phyloP scores from a whole-genome alignment of 129 eudicot species.

The Flaveria linearis region DNA sequence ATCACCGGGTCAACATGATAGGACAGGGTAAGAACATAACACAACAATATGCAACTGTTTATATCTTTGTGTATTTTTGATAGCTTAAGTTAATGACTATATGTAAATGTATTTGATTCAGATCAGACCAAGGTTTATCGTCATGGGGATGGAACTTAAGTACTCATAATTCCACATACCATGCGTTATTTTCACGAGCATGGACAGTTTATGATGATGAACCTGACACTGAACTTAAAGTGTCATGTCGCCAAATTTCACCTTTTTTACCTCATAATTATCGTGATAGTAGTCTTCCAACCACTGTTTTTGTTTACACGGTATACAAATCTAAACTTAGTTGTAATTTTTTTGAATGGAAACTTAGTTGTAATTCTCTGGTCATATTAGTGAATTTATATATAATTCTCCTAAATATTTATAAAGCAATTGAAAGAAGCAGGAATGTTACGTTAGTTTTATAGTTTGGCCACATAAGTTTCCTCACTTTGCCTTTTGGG shows the following conservation, averaged over 20 bases:
- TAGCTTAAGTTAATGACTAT: neutral
- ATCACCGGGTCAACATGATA: conserved; percentile 82
- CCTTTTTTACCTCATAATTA: too few species aligned
- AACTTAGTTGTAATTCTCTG: neutral
- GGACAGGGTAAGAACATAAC: conserved; percentile 65
- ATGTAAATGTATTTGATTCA: conserved; percentile 25
- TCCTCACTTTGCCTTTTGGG: too few species aligned
- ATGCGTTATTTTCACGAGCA: conserved; percentile 91
- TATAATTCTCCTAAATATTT: too few species aligned
- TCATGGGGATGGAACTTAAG: conserved; percentile 98
- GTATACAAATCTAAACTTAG: too few species aligned
- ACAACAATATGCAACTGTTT: neutral
- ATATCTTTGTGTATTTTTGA: neutral
- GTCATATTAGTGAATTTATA: conserved; percentile 16
- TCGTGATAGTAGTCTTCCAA: conserved; percentile 97
- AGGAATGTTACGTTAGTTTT: too few species aligned
- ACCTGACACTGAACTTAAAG: too few species aligned
- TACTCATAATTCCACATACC: conserved; percentile 95
- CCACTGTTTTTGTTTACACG: too few species aligned
- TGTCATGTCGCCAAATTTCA: too few species aligned
- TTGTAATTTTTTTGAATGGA: too few species aligned
- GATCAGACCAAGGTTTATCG: conserved; percentile 85
- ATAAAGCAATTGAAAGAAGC: too few species aligned
- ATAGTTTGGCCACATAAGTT: too few species aligned
- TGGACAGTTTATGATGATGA: conserved; percentile 98